Evolutionary conservation across 2,329 filamentous ascomycete genomes (phyloP).

Genomic region (Chalaropsis ovoidea): DNA sequence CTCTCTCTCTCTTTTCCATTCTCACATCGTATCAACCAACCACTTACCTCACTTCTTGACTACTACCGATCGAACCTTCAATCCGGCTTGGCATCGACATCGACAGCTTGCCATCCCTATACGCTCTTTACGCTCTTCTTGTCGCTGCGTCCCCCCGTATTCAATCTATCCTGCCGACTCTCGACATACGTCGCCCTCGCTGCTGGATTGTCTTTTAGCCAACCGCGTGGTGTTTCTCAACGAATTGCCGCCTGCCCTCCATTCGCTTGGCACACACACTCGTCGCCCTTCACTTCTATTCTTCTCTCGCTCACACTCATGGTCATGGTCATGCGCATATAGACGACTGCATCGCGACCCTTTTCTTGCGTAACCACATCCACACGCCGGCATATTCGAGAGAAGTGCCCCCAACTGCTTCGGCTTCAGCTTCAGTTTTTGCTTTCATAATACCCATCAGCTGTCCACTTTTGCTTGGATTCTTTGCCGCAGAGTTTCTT

Average conservation of each 20-base stretch:
- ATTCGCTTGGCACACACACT: neutral
- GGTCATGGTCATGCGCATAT: neutral
- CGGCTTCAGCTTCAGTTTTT: neutral
- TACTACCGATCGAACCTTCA: neutral
- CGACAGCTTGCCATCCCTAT: neutral
- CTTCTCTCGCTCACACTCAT: neutral
- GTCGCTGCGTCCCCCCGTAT: neutral
- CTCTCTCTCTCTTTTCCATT: neutral
- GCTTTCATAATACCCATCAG: neutral
- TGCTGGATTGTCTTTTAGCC: too few relatives aligned
- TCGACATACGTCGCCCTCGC: neutral
- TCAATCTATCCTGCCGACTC: neutral
- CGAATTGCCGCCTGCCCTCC: neutral
- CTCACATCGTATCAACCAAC: neutral
- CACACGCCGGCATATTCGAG: neutral
- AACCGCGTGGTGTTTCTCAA: neutral
- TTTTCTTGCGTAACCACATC: neutral
- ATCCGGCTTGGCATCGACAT: neutral
- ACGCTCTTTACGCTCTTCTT: neutral
- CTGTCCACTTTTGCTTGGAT: neutral
- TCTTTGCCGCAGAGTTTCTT: neutral
- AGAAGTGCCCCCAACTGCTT: neutral
- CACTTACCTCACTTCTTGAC: neutral
- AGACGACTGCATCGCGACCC: neutral
- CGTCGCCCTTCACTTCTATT: slow-evolving; percentile 9